phyloP scores from a whole-genome alignment of 228 moss, liverwort and hornwort genomes.

The Sphagnum fallax region DNA sequence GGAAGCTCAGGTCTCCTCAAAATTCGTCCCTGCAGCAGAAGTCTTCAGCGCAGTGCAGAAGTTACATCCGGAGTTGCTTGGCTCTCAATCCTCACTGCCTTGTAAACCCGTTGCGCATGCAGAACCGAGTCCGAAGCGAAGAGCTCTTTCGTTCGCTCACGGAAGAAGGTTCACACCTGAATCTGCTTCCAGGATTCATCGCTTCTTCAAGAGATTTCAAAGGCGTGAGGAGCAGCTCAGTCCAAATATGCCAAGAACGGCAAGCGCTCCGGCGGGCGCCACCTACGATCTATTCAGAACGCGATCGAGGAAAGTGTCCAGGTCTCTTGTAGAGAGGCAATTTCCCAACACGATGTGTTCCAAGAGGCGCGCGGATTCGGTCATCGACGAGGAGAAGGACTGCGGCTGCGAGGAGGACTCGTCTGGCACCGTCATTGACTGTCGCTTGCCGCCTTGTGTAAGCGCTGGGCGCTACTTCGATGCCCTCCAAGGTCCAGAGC shows the following conservation, averaged over 20 bases:
- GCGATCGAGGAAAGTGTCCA: constrained; percentile 21
- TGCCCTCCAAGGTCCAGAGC: constrained; percentile 47
- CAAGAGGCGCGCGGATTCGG: constrained; percentile 1
- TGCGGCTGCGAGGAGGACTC: too few species aligned
- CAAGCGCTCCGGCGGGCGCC: constrained; percentile 3
- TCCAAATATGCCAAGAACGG: constrained; percentile 2
- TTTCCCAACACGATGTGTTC: constrained; percentile 12
- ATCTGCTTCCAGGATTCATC: neutral
- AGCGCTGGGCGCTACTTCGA: constrained; percentile 35
- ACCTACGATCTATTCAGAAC: constrained; percentile 32
- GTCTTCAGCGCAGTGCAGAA: too few species aligned
- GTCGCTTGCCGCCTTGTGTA: too few species aligned
- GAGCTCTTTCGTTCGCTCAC: constrained; percentile 10
- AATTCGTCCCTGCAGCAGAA: too few species aligned
- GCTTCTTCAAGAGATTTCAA: neutral
- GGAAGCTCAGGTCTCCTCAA: too few species aligned
- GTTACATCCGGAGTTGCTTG: neutral
- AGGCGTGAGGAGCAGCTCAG: neutral
- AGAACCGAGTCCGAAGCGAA: constrained; percentile 5
- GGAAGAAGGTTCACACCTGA: constrained; percentile 11
- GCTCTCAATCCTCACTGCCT: constrained; percentile 14
- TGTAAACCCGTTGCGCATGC: neutral
- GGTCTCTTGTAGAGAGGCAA: constrained; percentile 19
- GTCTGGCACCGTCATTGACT: too few species aligned
- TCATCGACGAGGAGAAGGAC: constrained; percentile 7